phyloP scores from a whole-genome alignment of 2,329 filamentous ascomycete genomes.

The Talaromyces sp. region DNA sequence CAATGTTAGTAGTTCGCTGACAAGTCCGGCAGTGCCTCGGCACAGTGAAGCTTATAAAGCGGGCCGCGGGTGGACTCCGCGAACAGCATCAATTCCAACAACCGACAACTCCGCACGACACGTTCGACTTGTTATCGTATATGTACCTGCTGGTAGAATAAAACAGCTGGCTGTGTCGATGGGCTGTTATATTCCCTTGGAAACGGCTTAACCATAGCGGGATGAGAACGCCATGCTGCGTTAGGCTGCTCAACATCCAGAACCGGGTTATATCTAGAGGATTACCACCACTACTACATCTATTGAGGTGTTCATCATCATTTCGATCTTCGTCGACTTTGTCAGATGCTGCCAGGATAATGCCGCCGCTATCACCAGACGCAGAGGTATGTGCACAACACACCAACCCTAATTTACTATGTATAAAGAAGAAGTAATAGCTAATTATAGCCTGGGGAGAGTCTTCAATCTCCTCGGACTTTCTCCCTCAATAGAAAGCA shows the following conservation, averaged over 20 bases:
- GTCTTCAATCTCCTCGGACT: not conserved
- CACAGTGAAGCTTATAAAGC: not conserved
- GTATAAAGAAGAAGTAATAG: not conserved
- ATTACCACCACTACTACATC: not conserved
- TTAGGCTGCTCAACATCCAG: not conserved
- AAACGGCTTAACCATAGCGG: not conserved
- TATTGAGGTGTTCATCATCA: not conserved
- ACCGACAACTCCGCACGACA: not conserved
- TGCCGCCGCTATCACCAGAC: conserved; percentile 8
- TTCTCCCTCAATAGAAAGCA: conserved; percentile 35
- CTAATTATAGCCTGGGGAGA: not conserved
- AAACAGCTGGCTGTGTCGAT: not conserved
- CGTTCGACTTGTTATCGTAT: not conserved
- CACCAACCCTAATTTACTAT: not conserved
- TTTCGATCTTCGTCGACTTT: not conserved
- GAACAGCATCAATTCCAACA: not conserved
- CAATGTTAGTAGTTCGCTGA: not conserved
- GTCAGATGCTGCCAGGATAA: not conserved
- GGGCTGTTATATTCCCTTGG: not conserved
- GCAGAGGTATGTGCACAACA: conserved; percentile 15
- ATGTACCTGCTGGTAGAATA: not conserved
- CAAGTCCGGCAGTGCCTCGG: not conserved
- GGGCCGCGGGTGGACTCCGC: not conserved
- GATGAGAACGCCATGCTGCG: not conserved
- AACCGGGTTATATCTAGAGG: not conserved